phyloP scores from a whole-genome alignment of 257 asterid species.

The Ilex asprella region DNA sequence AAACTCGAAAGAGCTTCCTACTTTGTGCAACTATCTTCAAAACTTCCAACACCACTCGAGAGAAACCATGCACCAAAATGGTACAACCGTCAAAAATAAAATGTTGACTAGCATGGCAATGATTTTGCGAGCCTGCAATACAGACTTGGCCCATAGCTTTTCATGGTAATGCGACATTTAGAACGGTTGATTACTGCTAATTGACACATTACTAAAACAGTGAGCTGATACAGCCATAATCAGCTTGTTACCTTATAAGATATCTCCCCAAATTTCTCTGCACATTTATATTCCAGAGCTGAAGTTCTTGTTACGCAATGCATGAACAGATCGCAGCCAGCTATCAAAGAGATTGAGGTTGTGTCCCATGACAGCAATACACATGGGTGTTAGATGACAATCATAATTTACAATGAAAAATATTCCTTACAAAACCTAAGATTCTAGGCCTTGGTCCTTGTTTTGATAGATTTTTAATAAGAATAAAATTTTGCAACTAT shows the following conservation, averaged over 20 bases:
- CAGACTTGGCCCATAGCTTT: slow-evolving; percentile 13
- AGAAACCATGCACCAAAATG: slow-evolving; percentile 93
- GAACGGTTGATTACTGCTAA: background rate
- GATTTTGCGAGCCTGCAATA: slow-evolving; percentile 66
- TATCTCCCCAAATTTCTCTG: slow-evolving; percentile 94
- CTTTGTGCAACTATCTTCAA: slow-evolving; percentile 69
- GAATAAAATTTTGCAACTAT: no score
- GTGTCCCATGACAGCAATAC: slow-evolving; percentile 77
- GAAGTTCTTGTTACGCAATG: slow-evolving; percentile 88
- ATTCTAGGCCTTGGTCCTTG: no score
- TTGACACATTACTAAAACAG: slow-evolving; percentile 7
- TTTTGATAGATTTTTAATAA: no score
- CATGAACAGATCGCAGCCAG: slow-evolving; percentile 92
- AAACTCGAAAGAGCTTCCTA: slow-evolving; percentile 64
- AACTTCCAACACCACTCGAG: slow-evolving; percentile 79
- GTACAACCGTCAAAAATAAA: slow-evolving; percentile 89
- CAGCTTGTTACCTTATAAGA: slow-evolving; percentile 54
- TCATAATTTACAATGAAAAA: background rate
- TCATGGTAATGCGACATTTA: background rate
- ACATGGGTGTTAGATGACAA: background rate
- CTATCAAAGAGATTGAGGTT: slow-evolving; percentile 90
- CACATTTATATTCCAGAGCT: slow-evolving; percentile 84
- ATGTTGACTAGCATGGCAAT: slow-evolving; percentile 85
- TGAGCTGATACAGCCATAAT: slow-evolving; percentile 1
- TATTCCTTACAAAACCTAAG: no score